Evolutionary conservation across 176 grass and related monocot genomes (phyloP).

Genomic region (Microstegium vimineum): DNA sequence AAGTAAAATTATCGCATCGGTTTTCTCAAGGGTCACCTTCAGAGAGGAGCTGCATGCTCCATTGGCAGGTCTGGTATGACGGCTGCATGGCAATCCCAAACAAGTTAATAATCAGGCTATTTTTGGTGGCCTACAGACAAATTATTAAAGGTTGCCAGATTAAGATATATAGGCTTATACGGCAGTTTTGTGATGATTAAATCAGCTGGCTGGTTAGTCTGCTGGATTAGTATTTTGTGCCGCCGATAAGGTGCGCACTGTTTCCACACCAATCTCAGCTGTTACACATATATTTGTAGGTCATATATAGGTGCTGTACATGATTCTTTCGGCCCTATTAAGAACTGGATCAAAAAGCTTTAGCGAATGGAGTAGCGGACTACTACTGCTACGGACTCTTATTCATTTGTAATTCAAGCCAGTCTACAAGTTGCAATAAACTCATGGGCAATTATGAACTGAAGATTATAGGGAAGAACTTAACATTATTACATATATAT

Average conservation of each 20-base stretch:
- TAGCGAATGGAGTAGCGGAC: not conserved
- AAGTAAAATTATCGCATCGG: conserved; percentile 5
- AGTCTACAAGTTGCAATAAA: not conserved
- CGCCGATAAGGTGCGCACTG: conserved; percentile 13
- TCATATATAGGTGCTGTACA: conserved; percentile 7
- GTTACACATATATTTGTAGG: conserved; percentile 11
- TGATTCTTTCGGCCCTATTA: not conserved
- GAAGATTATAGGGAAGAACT: not conserved
- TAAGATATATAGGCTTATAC: conserved; percentile 35
- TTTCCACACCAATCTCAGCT: not conserved
- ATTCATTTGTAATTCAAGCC: not conserved
- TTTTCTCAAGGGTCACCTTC: not conserved
- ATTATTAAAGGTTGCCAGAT: not conserved
- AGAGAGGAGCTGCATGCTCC: not conserved
- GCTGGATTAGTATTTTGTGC: not conserved
- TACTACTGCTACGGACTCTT: not conserved
- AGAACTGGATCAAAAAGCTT: not conserved
- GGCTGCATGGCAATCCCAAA: not conserved
- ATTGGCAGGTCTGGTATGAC: not conserved
- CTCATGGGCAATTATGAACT: not conserved
- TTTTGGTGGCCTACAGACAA: not conserved
- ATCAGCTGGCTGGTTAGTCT: not conserved
- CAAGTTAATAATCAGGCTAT: not conserved
- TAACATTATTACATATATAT: no score
- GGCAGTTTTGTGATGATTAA: conserved; percentile 6